Base-by-base conservation (phyloP, 1,284 basidiomycete genomes). In the Rhodotorula sp. region DNA sequence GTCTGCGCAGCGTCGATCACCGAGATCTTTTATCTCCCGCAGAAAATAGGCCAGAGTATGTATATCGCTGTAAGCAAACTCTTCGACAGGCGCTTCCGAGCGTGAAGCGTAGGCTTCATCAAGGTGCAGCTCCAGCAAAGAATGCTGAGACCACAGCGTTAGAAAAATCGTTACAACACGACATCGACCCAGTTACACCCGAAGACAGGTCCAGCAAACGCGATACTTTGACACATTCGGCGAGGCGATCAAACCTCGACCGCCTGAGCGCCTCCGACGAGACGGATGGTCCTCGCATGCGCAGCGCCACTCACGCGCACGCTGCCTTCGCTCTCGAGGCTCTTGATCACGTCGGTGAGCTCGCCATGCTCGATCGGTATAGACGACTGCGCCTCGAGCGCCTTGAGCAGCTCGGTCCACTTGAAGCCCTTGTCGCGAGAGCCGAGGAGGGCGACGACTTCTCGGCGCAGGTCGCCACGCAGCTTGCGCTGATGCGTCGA, bases 381-480 rank as follows among this genome's bases (percentile, higher is more conserved):
- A 62, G 87, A 89, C 71, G 90, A 92, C 84, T 97, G 93, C 63
- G 86, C 85, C 56, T 88, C 87, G 63, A 97, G 83, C 62, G 85
- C 82, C 81, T 86, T 89, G 64, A 92, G 83, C 16, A 88, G 89
- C 34, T 95, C 91, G 10, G 83, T 82, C 92, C 92, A 95, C 71
- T 87, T 86, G 62, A 94, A 81, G 12, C 92, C 92, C 49, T 87
- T 81, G 21, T 28, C 14, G 21, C 43, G 47, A n/a, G 69, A 62
- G 1, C 91, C 88, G 72, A 95, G 82, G 69, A 95, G 82, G 28
- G 81, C 82, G 76, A 93, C 68, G 62, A 85, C 76, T 71, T 92
- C 93, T 77, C 86, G 87, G 78, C 90, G 87, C 84, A 97, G 88
- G 81, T 95, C 93, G 28, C 90, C 90, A 52, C 88, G 86, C 81